A percentile compares a stretch with the other conserved stretches of the same genome.
These are phyloP conservation scores for Calonectria montana DNA, from an alignment of 2,329 filamentous ascomycete genomes.

Conservation along the genomic window DNA sequence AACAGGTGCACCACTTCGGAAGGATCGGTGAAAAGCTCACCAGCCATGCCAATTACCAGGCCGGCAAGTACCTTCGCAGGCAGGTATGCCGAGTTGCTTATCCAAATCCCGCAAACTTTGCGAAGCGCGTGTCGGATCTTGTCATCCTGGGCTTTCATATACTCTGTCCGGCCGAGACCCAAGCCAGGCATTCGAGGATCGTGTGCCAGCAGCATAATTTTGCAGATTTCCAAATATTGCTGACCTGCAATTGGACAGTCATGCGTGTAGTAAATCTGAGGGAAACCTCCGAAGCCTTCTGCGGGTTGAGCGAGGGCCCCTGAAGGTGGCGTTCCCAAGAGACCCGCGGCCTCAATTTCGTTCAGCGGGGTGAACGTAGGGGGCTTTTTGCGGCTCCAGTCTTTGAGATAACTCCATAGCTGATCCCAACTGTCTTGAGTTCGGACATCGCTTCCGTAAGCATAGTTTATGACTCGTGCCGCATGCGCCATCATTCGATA, in stretches of 20 bases:
- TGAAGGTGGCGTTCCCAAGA: not conserved
- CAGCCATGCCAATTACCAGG: not conserved
- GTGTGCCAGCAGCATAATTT: not conserved
- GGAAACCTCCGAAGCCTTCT: not conserved
- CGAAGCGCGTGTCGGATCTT: not conserved
- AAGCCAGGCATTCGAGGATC: not conserved
- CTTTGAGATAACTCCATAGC: not conserved
- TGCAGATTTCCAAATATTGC: not conserved
- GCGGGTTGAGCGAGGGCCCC: not conserved
- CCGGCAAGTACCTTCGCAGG: not conserved
- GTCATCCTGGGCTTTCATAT: not conserved
- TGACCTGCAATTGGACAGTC: not conserved
- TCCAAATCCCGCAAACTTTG: not conserved
- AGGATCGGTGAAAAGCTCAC: not conserved
- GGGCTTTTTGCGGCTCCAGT: not conserved
- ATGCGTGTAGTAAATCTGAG: not conserved
- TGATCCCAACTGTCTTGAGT: not conserved
- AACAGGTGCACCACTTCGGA: not conserved
- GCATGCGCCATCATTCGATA: constrained; percentile 6
- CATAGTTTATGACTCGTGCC: constrained; percentile 4
- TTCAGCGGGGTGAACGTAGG: not conserved
- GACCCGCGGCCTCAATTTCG: not conserved
- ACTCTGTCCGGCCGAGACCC: not conserved
- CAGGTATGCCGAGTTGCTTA: not conserved
- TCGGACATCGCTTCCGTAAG: not conserved